phyloP scores from a whole-genome alignment of 306 rosid genomes.

The Albizia julibrissin region DNA sequence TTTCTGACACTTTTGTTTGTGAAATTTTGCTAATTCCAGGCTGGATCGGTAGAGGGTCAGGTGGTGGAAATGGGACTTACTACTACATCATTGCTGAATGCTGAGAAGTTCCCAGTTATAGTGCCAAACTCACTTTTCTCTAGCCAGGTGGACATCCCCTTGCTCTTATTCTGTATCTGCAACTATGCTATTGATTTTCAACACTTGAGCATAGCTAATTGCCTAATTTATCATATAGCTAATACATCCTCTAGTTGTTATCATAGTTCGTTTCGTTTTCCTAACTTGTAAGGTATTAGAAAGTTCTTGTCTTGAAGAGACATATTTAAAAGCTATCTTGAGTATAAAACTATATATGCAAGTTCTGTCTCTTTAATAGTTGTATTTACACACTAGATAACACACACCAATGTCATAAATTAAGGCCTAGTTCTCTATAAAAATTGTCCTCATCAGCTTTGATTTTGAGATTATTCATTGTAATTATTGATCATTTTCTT shows the following conservation, averaged over 20 bases:
- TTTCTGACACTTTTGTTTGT: constrained; percentile 18
- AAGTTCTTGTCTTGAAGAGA: constrained; percentile 21
- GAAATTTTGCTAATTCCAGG: constrained; percentile 51
- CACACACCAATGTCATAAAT: constrained; percentile 5
- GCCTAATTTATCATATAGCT: not conserved
- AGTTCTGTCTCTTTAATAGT: not conserved
- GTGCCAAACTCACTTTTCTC: constrained; percentile 91
- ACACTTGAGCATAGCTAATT: not conserved
- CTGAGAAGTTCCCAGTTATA: constrained; percentile 86
- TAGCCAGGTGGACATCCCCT: constrained; percentile 61
- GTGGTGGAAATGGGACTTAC: constrained; percentile 96
- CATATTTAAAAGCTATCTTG: constrained; percentile 18
- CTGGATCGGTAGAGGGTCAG: constrained; percentile 91
- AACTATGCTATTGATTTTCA: constrained; percentile 5
- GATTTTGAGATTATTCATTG: constrained; percentile 19
- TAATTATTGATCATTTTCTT: constrained; percentile 11
- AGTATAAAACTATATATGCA: not conserved
- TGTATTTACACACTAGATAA: not conserved
- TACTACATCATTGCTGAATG: constrained; percentile 74
- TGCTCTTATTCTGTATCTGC: constrained; percentile 15
- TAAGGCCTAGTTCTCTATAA: constrained; percentile 22
- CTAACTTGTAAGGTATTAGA: constrained; percentile 1
- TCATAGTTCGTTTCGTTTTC: not conserved
- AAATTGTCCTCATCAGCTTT: not conserved
- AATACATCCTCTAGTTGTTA: not conserved